Percentiles rank a stretch among this genome's conserved stretches.
Conservation (phyloP, 2,329 filamentous ascomycete genomes). For the Colletotrichum graminicola region DNA sequence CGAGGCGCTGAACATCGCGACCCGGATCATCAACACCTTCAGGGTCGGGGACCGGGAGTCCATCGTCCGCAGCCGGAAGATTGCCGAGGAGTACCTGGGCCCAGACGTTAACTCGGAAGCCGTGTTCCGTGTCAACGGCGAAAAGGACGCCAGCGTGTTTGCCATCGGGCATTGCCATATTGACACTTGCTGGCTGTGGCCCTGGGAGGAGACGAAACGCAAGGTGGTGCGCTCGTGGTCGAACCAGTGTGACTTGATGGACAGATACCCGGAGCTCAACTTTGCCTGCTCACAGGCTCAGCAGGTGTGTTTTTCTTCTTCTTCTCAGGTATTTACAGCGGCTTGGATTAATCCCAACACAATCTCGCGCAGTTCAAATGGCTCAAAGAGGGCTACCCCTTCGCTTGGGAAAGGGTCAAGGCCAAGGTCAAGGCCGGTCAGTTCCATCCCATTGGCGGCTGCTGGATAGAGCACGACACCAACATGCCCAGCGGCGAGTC, state of each 20-base stretch:
- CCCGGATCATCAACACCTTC: slow-evolving; percentile 75
- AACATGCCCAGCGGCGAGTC: slow-evolving; percentile 77
- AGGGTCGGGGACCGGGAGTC: slow-evolving; percentile 69
- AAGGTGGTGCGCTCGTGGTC: slow-evolving; percentile 79
- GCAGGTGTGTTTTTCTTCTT: slow-evolving; percentile 27
- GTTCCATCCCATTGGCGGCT: slow-evolving; percentile 76
- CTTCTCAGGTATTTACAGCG: slow-evolving; percentile 43
- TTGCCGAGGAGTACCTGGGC: slow-evolving; percentile 72
- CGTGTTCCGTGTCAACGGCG: slow-evolving; percentile 64
- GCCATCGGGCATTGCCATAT: slow-evolving; percentile 78
- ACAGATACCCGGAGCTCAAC: slow-evolving; percentile 75
- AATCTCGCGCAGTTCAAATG: slow-evolving; percentile 61
- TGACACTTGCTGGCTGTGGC: slow-evolving; percentile 79
- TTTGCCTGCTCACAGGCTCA: slow-evolving; percentile 77
- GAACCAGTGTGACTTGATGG: slow-evolving; percentile 76
- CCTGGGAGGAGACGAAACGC: slow-evolving; percentile 77
- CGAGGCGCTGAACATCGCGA: slow-evolving; percentile 71
- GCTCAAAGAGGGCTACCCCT: slow-evolving; percentile 74
- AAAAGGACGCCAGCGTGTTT: slow-evolving; percentile 67
- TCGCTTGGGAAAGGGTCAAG: slow-evolving; percentile 75
- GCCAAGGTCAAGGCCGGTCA: slow-evolving; percentile 73
- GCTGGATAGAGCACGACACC: slow-evolving; percentile 79
- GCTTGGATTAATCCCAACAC: neutral
- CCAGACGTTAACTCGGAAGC: slow-evolving; percentile 69
- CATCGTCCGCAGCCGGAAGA: slow-evolving; percentile 67